Percentiles rank a stretch among this genome's conserved stretches.
phyloP scores from a whole-genome alignment of 495 filamentous ascomycete genomes.

The Penicillium roqueforti region DNA sequence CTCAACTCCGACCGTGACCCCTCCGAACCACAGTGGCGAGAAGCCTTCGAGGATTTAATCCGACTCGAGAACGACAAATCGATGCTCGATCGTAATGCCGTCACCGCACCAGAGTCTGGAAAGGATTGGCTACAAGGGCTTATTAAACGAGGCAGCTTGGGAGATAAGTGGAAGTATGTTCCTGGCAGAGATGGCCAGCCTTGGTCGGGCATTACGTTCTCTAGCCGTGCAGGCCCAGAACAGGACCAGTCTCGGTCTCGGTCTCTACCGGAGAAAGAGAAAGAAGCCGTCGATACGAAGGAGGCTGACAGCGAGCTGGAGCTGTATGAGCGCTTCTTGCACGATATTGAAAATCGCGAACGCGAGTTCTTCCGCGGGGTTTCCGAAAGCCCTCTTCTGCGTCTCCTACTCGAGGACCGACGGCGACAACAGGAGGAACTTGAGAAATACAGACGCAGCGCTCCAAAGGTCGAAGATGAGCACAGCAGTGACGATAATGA shows the following conservation, averaged over 20 bases:
- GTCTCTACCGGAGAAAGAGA: slow-evolving; percentile 5
- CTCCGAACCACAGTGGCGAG: slow-evolving; percentile 45
- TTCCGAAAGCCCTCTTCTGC: slow-evolving; percentile 33
- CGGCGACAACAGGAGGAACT: slow-evolving; percentile 18
- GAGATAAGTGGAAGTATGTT: slow-evolving; percentile 34
- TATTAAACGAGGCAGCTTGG: slow-evolving; percentile 39
- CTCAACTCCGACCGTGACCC: slow-evolving; percentile 27
- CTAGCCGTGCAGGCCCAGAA: slow-evolving; percentile 12
- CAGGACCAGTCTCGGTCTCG: background rate
- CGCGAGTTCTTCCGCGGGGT: slow-evolving; percentile 25
- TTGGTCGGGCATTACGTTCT: slow-evolving; percentile 27
- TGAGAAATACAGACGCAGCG: background rate
- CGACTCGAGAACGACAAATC: slow-evolving; percentile 46
- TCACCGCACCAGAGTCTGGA: slow-evolving; percentile 24
- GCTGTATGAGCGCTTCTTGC: slow-evolving; percentile 44
- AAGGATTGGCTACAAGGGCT: slow-evolving; percentile 38
- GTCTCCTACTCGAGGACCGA: slow-evolving; percentile 32
- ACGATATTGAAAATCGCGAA: slow-evolving; percentile 35
- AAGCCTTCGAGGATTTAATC: slow-evolving; percentile 55
- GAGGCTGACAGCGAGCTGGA: slow-evolving; percentile 38
- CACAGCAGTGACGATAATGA: slow-evolving; percentile 24
- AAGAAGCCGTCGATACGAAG: slow-evolving; percentile 7
- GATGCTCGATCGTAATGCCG: slow-evolving; percentile 35
- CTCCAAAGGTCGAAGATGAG: slow-evolving; percentile 4
- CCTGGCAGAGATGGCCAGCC: slow-evolving; percentile 18